Base-by-base conservation (phyloP, 179 eudicot species). In the Pouteria campechiana region DNA sequence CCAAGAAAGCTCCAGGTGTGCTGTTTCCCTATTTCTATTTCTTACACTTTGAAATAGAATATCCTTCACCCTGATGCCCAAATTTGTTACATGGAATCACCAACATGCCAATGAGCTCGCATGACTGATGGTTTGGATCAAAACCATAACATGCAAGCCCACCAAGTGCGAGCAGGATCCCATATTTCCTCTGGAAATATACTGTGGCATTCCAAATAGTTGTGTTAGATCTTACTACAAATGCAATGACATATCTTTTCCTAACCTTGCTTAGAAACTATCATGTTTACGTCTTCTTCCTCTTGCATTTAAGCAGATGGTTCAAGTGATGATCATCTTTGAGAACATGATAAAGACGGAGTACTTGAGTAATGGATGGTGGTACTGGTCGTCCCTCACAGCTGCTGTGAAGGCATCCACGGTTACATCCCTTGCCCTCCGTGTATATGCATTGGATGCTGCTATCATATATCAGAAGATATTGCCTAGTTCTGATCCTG, bases 381-480 rank as follows among this genome's bases (percentile, higher is more conserved):
- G 95, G 90, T 81, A 79, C 53, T 90, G 98, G 98, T 81, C 98
- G n/a, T 90, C 98, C 14, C 69, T 79, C 1, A 74, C 95, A 32
- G 84, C 87, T 48, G 93, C 87, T 34, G 87, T 75, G 22, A 79
- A 65, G 42, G 76, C 68, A 55, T 71, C 93, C 9, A 81, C 93
- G 7, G 51, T 86, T 14, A 81, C 95, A 5, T 76, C 80, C 17
- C 98, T 90, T 37, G 81, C 97, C 38, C 64, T 89, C 35, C 93
- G 89, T 11, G 57, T 85, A 41, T 81, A 71, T 46, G 60, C 95
- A 17, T 53, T 90, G 32, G 98, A 90, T 40, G 66, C 79, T 20
- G 81, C 87, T 61, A 81, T 90, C 49, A 30, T 68, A 5, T 90
- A 74, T 39, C 90, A 74, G 27, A 81, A 41, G 34, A 57, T 67